A percentile compares a stretch with the other conserved stretches of the same genome.
phyloP scores from a whole-genome alignment of 345 rosid genomes.

The Eucalyptus tenuipes region DNA sequence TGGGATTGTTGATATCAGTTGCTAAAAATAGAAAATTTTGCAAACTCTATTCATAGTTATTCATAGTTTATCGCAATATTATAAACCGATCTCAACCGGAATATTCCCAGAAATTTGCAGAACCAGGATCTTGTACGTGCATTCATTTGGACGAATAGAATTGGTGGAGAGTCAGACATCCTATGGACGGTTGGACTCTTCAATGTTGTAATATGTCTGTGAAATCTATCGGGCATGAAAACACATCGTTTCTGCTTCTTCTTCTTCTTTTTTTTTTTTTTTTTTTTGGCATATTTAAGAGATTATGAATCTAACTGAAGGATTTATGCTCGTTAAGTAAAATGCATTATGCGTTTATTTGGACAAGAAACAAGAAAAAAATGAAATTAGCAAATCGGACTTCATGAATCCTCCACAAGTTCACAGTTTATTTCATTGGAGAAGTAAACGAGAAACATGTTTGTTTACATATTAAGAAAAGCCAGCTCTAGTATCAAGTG shows the following conservation, averaged over 20 bases:
- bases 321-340: background rate
- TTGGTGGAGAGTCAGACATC: background rate
- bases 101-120: background rate
- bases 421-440: background rate
- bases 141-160: background rate
- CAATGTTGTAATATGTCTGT: background rate
- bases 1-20: background rate
- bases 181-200: background rate
- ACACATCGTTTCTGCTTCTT: background rate
- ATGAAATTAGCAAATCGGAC: background rate
- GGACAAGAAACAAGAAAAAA: background rate
- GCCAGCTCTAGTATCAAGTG: background rate
- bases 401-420: background rate
- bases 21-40: background rate
- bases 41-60: background rate
- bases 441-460: background rate
- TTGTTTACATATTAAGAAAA: background rate
- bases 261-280: no score
- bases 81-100: background rate
- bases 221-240: background rate
- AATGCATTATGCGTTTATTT: background rate
- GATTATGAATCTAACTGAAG: background rate
- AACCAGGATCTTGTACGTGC: background rate
- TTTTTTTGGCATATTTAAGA: background rate
- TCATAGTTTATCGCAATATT: background rate